Evolutionary conservation across 257 asterid genomes (phyloP).

Genomic region (Avicennia marina): DNA sequence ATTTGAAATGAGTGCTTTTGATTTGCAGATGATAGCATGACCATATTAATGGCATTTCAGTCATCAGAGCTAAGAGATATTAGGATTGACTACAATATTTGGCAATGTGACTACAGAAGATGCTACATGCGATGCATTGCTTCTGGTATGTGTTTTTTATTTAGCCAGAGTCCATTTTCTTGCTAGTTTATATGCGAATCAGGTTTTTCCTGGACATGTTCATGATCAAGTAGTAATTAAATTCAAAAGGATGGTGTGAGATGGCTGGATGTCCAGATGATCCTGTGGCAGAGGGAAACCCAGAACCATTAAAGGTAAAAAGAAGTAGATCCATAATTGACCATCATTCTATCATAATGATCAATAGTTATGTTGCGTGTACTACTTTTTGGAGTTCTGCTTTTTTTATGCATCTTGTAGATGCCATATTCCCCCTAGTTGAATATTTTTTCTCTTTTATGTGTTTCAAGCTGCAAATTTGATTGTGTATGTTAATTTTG

Average conservation of each 20-base stretch:
- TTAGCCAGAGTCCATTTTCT: constrained; percentile 6
- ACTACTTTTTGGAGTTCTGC: not conserved
- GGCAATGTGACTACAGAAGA: constrained; percentile 79
- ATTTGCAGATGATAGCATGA: constrained; percentile 81
- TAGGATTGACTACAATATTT: constrained; percentile 88
- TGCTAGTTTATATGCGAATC: constrained; percentile 5
- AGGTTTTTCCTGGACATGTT: constrained; percentile 20
- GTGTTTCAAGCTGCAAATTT: too few species aligned
- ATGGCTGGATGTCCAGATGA: constrained; percentile 82
- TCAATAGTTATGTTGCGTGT: not conserved
- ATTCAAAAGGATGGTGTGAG: constrained; percentile 99
- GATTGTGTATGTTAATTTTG: not conserved
- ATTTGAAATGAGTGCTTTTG: not conserved
- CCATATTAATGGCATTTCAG: constrained; percentile 92
- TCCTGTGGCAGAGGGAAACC: constrained; percentile 92
- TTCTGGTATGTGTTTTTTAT: constrained; percentile 61
- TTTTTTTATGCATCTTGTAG: too few species aligned
- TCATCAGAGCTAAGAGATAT: constrained; percentile 66
- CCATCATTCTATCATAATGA: not conserved
- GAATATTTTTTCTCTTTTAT: too few species aligned
- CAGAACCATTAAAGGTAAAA: constrained; percentile 78
- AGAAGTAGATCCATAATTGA: not conserved
- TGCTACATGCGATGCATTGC: constrained; percentile 85
- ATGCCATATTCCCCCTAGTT: too few species aligned
- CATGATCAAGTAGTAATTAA: constrained; percentile 43